A percentile compares a stretch with the other conserved stretches of the same genome.
Conservation (phyloP, 805 yeast genomes). For the Lachancea dasiensis region DNA sequence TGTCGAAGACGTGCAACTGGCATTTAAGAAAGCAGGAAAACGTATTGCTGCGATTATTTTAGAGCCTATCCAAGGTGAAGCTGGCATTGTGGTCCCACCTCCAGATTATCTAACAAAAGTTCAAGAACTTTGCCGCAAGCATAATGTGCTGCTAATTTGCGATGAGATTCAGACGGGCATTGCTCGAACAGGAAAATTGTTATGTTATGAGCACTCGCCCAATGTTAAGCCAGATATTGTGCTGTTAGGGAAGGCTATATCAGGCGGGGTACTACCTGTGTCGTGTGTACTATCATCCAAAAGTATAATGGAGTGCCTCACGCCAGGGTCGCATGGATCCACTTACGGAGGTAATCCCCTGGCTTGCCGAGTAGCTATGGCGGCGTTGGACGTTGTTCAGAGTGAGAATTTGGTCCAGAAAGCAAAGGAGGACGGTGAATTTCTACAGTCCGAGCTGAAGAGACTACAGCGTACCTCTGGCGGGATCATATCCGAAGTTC, state of each 20-base stretch:
- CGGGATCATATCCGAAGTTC: slow-evolving; percentile 52
- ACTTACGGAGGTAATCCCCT: slow-evolving; percentile 97
- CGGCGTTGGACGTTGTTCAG: slow-evolving; percentile 83
- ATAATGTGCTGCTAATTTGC: slow-evolving; percentile 85
- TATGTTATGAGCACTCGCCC: slow-evolving; percentile 81
- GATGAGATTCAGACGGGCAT: slow-evolving; percentile 98
- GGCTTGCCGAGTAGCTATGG: slow-evolving; percentile 87
- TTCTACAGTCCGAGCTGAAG: slow-evolving; percentile 53
- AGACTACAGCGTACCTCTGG: slow-evolving; percentile 46
- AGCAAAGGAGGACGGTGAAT: slow-evolving; percentile 63
- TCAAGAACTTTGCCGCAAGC: slow-evolving; percentile 64
- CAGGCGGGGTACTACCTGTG: slow-evolving; percentile 92
- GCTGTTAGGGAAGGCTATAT: slow-evolving; percentile 86
- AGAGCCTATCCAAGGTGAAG: slow-evolving; percentile 98
- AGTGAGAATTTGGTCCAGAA: slow-evolving; percentile 83
- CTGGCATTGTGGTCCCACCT: slow-evolving; percentile 95
- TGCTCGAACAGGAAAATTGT: slow-evolving; percentile 93
- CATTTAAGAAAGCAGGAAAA: slow-evolving; percentile 77
- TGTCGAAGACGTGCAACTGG: slow-evolving; percentile 79
- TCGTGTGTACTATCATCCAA: slow-evolving; percentile 86
- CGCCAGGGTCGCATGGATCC: slow-evolving; percentile 96
- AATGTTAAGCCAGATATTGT: slow-evolving; percentile 82
- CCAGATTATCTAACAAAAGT: slow-evolving; percentile 70
- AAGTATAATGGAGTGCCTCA: slow-evolving; percentile 82
- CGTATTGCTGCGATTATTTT: slow-evolving; percentile 84